Evolutionary conservation across 129 eudicot genomes (phyloP).

Genomic region (Ambrosia artemisiifolia): DNA sequence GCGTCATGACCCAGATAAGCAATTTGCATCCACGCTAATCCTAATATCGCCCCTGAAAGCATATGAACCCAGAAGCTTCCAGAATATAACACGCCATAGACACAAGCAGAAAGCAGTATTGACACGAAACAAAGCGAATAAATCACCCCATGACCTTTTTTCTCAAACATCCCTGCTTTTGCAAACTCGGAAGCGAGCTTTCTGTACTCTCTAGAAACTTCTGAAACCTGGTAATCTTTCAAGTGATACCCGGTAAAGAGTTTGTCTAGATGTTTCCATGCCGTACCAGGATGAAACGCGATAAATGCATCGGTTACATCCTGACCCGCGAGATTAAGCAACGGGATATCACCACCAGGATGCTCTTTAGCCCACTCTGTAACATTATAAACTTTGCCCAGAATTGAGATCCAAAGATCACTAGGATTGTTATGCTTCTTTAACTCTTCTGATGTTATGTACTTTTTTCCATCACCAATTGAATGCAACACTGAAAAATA

Average conservation of each 20-base stretch:
- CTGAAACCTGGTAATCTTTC: conserved; percentile 57
- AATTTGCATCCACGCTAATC: conserved; percentile 79
- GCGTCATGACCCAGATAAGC: conserved; percentile 92
- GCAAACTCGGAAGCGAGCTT: conserved; percentile 58
- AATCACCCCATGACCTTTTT: conserved; percentile 69
- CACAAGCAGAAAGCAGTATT: conserved; percentile 42
- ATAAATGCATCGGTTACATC: conserved; percentile 93
- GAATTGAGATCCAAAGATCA: conserved; percentile 83
- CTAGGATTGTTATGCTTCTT: conserved; percentile 55
- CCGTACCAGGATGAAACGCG: conserved; percentile 83
- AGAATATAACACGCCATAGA: conserved; percentile 54
- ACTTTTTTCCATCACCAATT: conserved; percentile 54
- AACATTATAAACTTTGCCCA: conserved; percentile 78
- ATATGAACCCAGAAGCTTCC: conserved; percentile 53
- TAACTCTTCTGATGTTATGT: conserved; percentile 68
- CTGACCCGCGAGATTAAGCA: conserved; percentile 71
- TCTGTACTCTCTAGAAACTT: conserved; percentile 81
- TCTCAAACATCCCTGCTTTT: conserved; percentile 75
- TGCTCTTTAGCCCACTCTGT: conserved; percentile 78
- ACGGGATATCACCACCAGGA: conserved; percentile 75
- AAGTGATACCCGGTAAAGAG: conserved; percentile 70
- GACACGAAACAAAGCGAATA: conserved; percentile 50
- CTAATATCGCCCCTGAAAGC: conserved; percentile 60
- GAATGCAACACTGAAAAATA: conserved; percentile 31
- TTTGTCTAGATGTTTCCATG: conserved; percentile 66